Percentiles rank a stretch among this genome's conserved stretches.
These are phyloP conservation scores for Amauroascus niger DNA, from an alignment of 2,329 filamentous ascomycete genomes.

Conservation along the genomic window DNA sequence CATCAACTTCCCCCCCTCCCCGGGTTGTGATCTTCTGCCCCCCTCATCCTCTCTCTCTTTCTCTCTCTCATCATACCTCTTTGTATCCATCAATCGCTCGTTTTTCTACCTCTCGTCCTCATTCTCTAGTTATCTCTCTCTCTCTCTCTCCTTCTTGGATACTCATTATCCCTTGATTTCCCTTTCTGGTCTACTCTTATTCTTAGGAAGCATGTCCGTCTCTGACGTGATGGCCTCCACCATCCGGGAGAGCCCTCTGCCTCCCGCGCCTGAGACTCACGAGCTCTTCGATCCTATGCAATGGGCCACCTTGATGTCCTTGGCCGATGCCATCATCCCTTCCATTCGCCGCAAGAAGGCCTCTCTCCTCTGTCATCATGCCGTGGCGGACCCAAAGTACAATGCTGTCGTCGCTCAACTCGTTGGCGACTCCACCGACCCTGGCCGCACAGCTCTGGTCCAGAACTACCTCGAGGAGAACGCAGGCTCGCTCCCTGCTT, in stretches of 20 bases:
- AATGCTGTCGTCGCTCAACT: constrained; percentile 29
- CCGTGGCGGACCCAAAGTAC: constrained; percentile 35
- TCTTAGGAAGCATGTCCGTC: background rate
- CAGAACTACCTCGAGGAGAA: constrained; percentile 42
- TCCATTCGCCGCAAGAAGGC: constrained; percentile 38
- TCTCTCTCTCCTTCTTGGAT: background rate
- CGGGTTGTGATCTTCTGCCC: no score
- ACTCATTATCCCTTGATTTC: background rate
- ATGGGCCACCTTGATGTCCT: constrained; percentile 50
- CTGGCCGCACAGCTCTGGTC: constrained; percentile 30
- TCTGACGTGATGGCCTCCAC: constrained; percentile 18
- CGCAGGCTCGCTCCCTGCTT: constrained; percentile 40
- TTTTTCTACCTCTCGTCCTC: background rate
- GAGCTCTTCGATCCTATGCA: constrained; percentile 46
- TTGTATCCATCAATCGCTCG: background rate
- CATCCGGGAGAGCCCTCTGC: constrained; percentile 38
- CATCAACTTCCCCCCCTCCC: no score
- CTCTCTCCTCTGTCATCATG: constrained; percentile 29
- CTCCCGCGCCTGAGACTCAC: constrained; percentile 37
- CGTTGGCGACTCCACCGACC: constrained; percentile 21
- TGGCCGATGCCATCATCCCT: constrained; percentile 50
- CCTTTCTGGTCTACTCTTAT: background rate
- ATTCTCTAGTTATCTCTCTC: background rate
- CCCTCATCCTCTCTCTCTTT: background rate
- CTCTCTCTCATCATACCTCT: no score